Evolutionary conservation across 148 eudicot species (phyloP).

Genomic region (Polygonum aviculare): DNA sequence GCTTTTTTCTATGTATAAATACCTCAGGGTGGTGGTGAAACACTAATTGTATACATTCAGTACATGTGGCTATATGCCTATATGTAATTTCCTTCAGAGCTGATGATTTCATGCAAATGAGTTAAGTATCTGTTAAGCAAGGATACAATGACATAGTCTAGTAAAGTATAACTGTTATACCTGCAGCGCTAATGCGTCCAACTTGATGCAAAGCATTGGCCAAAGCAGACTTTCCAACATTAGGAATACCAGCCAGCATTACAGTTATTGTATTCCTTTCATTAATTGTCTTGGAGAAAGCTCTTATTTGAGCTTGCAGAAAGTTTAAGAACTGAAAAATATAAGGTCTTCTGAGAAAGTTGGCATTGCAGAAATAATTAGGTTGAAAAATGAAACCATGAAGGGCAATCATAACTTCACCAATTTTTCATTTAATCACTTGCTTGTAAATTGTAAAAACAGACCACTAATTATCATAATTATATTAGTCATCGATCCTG

Average conservation of each 20-base stretch:
- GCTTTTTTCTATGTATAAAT: not conserved
- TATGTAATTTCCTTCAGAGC: not conserved
- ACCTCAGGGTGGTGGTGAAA: not conserved
- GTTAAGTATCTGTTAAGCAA: not conserved
- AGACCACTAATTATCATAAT: not conserved
- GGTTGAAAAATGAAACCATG: not conserved
- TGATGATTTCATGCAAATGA: not conserved
- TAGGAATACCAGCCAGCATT: constrained; percentile 70
- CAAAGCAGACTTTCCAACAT: constrained; percentile 82
- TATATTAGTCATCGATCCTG: not conserved
- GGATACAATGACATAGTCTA: not conserved
- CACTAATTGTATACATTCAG: not conserved
- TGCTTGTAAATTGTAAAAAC: not conserved
- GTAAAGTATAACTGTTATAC: constrained; percentile 17
- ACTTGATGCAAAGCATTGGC: constrained; percentile 80
- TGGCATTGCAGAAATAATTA: not conserved
- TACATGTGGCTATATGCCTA: not conserved
- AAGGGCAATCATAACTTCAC: not conserved
- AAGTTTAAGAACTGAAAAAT: constrained; percentile 57
- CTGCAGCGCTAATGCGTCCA: constrained; percentile 72
- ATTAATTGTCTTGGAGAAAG: constrained; percentile 29
- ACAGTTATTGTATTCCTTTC: constrained; percentile 37
- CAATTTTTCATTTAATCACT: not conserved
- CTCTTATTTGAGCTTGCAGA: constrained; percentile 59
- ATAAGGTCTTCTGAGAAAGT: constrained; percentile 9